Base-by-base conservation (phyloP, 2,329 filamentous ascomycete genomes). In the Apiospora aurea region DNA sequence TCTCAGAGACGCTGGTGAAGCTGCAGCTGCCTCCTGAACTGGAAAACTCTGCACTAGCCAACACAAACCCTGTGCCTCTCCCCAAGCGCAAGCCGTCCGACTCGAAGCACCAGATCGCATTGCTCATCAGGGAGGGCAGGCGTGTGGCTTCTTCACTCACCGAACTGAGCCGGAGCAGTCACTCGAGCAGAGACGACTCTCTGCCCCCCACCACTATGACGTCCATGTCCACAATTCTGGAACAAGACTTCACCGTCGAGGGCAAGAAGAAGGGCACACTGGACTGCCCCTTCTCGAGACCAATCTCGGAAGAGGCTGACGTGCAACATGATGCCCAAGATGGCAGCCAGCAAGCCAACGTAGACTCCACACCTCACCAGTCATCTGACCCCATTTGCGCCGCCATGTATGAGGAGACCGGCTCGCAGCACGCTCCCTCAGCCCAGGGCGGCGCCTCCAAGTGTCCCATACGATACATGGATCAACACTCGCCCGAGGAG, bases 401-500 rank as follows among this genome's bases (percentile, higher is more conserved):
- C 49, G 88, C 89, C 81, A 89, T 91, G 88, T 85, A 84, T 78
- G 90, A 87, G 74, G 91, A 91, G 80, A 88, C 84, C 76, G 85
- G 77, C 80, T 91, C 85, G 77, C 89, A 85, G 79, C 85, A 79
- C 75, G 80, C 86, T 46, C 83, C 85, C 6, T 85, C 86, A 11
- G 85, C 83, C 41, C 85, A 87, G 73, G 85, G 81, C 24, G 85
- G 81, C 49, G 80, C 81, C 3, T 82, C 89, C 71, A 94, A 94
- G 79, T 98, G 96, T 81, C 96, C 96, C 2, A 98, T 98, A 73
- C 93, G 96, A 67, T 98, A 93, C 83, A 86, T 98, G 79, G 93
- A 98, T 81, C 92, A 97, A 81, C 95, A 97, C 79, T 95, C 94
- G 2, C 94, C 96, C 1, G 94, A 97, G 83, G 95, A 98, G 80